These are phyloP conservation scores for Boletus sensibilis DNA, from an alignment of 768 basidiomycete genomes.

Conservation along the genomic window DNA sequence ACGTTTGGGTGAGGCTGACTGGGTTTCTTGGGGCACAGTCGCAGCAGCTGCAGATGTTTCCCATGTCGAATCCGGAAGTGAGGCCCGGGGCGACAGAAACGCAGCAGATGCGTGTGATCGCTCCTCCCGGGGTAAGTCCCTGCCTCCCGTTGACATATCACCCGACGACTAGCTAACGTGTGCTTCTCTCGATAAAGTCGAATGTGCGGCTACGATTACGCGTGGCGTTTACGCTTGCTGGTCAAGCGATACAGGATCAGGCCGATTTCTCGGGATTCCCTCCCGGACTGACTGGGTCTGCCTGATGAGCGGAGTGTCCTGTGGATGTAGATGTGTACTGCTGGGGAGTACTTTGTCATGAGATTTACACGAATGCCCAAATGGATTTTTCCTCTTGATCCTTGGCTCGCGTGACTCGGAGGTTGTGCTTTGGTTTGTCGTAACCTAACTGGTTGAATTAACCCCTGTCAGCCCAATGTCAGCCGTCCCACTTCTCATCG, in stretches of 20 bases:
- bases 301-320: conserved; percentile 15
- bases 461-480: conserved; percentile 25
- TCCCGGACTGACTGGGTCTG: conserved; percentile 57
- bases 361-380: conserved; percentile 23
- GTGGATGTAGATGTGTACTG: conserved; percentile 17
- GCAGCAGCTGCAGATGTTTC: conserved; percentile 96
- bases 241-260: conserved; percentile 81
- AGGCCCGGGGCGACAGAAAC: conserved; percentile 80
- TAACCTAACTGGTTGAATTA: conserved; percentile 5
- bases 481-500: not conserved
- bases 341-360: conserved; percentile 12
- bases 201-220: conserved; percentile 82
- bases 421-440: conserved; percentile 6
- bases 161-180: conserved; percentile 6
- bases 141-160: not conserved
- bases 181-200: conserved; percentile 46
- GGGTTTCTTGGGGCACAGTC: conserved; percentile 51
- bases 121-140: conserved; percentile 74
- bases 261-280: conserved; percentile 94
- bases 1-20: not conserved
- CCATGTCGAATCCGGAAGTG: conserved; percentile 88
- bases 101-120: conserved; percentile 91
- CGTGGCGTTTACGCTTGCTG: conserved; percentile 71
- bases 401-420: not conserved
- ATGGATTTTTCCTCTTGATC: not conserved